Percentiles rank a stretch among this genome's conserved stretches.
Evolutionary conservation across 352 stramenopile genomes (phyloP).

Genomic region (Phytophthora foliorum): DNA sequence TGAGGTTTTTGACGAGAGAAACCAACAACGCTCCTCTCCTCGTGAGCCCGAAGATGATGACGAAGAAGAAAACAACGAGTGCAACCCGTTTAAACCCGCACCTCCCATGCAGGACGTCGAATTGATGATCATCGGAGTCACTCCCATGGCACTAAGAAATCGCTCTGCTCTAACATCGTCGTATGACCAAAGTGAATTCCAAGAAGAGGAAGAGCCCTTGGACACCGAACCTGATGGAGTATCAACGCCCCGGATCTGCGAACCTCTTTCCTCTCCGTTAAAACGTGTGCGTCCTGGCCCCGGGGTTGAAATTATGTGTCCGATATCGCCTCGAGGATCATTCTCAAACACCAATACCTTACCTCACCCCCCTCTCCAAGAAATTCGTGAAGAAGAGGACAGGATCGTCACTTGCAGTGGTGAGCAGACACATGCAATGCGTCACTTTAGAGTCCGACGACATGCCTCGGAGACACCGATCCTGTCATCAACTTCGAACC

Average conservation of each 20-base stretch:
- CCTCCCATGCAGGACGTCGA: constrained; percentile 12
- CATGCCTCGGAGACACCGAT: constrained; percentile 60
- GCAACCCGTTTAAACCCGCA: constrained; percentile 1
- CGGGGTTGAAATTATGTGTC: constrained; percentile 7
- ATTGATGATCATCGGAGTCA: constrained; percentile 35
- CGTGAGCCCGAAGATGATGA: constrained; percentile 22
- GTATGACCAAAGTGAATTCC: constrained; percentile 4
- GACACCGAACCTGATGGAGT: constrained; percentile 20
- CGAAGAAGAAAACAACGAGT: constrained; percentile 13
- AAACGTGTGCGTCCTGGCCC: constrained; percentile 25
- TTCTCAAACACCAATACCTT: constrained; percentile 9
- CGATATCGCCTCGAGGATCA: constrained; percentile 4
- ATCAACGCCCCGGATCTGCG: constrained; percentile 7
- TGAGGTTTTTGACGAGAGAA: constrained; percentile 55
- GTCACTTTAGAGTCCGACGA: constrained; percentile 13
- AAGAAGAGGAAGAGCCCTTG: constrained; percentile 28
- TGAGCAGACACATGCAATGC: neutral
- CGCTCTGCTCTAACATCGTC: neutral
- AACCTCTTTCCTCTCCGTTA: constrained; percentile 27
- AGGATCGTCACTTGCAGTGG: neutral
- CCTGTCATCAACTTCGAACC: constrained; percentile 54
- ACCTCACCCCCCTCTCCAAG: constrained; percentile 44
- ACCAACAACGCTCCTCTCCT: constrained; percentile 19
- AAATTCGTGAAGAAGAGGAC: constrained; percentile 55
- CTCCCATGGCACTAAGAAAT: constrained; percentile 22